Evolutionary conservation across 768 basidiomycete species (phyloP), one percentile per base, ranked within the genome.

Genomic region (Termitomyces heimii): DNA sequence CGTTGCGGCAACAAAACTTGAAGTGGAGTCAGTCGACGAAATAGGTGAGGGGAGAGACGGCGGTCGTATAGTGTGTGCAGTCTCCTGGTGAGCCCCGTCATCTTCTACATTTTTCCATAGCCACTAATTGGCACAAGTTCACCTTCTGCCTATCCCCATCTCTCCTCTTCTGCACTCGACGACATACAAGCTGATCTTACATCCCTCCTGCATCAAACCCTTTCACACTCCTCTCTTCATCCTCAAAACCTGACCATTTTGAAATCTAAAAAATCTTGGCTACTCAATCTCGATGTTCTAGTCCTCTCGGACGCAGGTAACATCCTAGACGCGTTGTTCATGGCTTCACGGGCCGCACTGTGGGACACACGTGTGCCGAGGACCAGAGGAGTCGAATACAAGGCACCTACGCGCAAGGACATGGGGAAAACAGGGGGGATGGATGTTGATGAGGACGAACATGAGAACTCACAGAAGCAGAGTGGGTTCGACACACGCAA

Each of bases 351-450:
- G 14, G 86, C 88, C 0, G 92, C 90, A 0, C 70, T 95, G 14
- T 91, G 87, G 81, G 89, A 92, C 56, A 86, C 89, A 16, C 86
- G 82, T 54, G 85, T 94, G 0, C 92, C 92, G 6, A 72, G 80
- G 31, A 95, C 92, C 48, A 76, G 83, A 37, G 75, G 75, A 3
- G 80, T 94, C 0, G 86, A 89, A 57, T 92, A 88, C 67, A 82
- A 81, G 42, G 81, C 80, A 0, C 71, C 68, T 3, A 10, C 39
- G 20, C 50, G 49, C 45, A 54, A 53, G 18, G 40, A 55, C 14
- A 56, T 56, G 5, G 65, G 60, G 22, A 60, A 63, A 14, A 64
- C 66, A 12, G 75, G 73, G 14, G 75, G 78, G 47, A 85, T 85
- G 82, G 82, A 89, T 61, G 71, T 82, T 4, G 84, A 88, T 57